Percentiles rank a stretch among this genome's conserved stretches.
phyloP scores from a whole-genome alignment of 768 basidiomycete species.

The Lyophyllum shimeji region DNA sequence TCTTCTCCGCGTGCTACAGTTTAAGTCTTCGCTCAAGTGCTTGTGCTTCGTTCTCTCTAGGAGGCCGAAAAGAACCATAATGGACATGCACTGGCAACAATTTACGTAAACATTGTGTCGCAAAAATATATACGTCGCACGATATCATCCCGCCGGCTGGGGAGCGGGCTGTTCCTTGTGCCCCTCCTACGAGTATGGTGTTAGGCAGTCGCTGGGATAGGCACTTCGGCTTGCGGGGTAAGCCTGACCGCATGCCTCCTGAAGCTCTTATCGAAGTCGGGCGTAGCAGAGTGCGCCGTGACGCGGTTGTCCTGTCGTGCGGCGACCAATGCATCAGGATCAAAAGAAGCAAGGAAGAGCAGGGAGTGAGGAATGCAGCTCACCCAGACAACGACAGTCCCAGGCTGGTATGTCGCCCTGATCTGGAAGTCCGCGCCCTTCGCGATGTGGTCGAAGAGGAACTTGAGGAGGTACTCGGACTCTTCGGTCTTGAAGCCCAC shows the following conservation, averaged over 20 bases:
- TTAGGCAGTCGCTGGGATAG: not conserved
- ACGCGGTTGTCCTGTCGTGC: constrained; percentile 41
- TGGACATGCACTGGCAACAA: no score
- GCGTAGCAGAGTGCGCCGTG: constrained; percentile 44
- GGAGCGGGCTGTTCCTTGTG: no score
- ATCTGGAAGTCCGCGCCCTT: constrained; percentile 53
- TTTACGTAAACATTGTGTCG: not conserved
- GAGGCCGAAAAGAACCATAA: no score
- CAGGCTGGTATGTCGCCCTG: constrained; percentile 48
- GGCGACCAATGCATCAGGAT: not conserved
- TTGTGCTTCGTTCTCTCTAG: no score
- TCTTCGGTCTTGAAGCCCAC: constrained; percentile 57
- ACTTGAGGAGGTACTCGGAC: constrained; percentile 53
- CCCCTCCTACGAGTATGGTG: not conserved
- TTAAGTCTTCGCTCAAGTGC: no score
- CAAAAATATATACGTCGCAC: not conserved
- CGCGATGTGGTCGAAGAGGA: constrained; percentile 52
- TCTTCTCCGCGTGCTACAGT: no score
- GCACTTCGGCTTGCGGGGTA: constrained; percentile 50
- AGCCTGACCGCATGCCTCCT: constrained; percentile 44
- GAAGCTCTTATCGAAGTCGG: constrained; percentile 33
- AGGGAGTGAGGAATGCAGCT: not conserved
- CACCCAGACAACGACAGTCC: constrained; percentile 57
- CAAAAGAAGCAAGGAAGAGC: not conserved
- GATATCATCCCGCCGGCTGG: no score